Conservation (phyloP, 2,329 filamentous ascomycete genomes). For the Botrytis galanthina region DNA sequence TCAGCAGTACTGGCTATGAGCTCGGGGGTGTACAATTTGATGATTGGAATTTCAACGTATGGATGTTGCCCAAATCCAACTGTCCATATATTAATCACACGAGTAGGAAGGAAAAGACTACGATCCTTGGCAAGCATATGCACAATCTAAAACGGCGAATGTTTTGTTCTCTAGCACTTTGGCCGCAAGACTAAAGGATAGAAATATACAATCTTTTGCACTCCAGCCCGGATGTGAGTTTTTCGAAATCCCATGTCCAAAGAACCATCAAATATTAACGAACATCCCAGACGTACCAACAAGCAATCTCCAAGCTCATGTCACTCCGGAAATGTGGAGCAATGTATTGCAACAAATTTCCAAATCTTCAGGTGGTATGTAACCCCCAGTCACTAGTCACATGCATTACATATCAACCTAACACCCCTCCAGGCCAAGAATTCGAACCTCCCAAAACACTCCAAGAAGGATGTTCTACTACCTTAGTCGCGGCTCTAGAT, state of each 20-base stretch:
- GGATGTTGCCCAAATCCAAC: conserved; percentile 21
- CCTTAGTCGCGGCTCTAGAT: conserved; percentile 42
- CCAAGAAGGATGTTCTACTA: conserved; percentile 32
- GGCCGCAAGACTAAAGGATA: conserved; percentile 20
- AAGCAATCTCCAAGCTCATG: conserved; percentile 25
- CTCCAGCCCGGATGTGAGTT: conserved; percentile 23
- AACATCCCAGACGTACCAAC: conserved; percentile 20
- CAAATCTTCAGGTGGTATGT: neutral
- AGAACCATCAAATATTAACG: neutral
- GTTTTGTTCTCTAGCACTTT: conserved; percentile 36
- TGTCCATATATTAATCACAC: neutral
- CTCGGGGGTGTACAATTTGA: conserved; percentile 39
- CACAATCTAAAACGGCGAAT: conserved; percentile 45
- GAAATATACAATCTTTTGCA: conserved; percentile 19
- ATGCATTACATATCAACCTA: neutral
- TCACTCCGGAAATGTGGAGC: conserved; percentile 22
- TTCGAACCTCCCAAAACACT: conserved; percentile 18
- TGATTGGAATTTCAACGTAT: conserved; percentile 30
- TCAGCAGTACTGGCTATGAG: conserved; percentile 40
- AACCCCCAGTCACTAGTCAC: neutral
- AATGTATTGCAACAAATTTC: neutral
- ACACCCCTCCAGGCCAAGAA: neutral
- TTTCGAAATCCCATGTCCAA: conserved; percentile 22
- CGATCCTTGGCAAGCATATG: conserved; percentile 42
- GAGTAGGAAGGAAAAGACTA: conserved; percentile 25